Evolutionary conservation across 225 moss, liverwort and hornwort species (phyloP).

Genomic region (Climacium dendroides): DNA sequence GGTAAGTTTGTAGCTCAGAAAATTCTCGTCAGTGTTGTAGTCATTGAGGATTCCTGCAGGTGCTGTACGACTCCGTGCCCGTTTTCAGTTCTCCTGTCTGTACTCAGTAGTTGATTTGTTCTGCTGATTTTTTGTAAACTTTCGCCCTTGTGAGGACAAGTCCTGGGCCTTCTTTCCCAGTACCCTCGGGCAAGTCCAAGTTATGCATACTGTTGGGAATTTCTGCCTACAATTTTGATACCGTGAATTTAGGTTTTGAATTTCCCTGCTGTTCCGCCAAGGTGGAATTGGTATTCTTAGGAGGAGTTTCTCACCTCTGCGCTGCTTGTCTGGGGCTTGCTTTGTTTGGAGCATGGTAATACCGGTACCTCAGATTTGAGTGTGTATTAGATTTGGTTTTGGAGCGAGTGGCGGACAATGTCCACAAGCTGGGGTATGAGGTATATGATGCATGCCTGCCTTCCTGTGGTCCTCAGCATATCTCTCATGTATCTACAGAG

Average conservation of each 20-base stretch:
- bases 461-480: background rate
- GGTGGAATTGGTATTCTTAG: background rate
- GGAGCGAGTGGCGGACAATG: background rate
- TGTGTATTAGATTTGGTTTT: background rate
- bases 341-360: background rate
- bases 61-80: background rate
- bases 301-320: background rate
- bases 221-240: background rate
- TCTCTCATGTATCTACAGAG: slow-evolving; percentile 30
- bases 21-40: background rate
- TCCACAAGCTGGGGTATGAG: background rate
- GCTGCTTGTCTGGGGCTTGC: background rate
- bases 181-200: background rate
- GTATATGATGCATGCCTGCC: background rate
- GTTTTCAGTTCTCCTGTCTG: background rate
- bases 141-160: background rate
- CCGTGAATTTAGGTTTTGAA: background rate
- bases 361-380: background rate
- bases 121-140: background rate
- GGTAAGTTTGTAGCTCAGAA: slow-evolving; percentile 37
- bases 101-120: background rate
- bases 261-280: background rate
- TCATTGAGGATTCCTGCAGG: background rate
- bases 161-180: background rate
- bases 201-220: background rate